Conservation (phyloP, 345 rosid species). For the Hibiscus mutabilis region DNA sequence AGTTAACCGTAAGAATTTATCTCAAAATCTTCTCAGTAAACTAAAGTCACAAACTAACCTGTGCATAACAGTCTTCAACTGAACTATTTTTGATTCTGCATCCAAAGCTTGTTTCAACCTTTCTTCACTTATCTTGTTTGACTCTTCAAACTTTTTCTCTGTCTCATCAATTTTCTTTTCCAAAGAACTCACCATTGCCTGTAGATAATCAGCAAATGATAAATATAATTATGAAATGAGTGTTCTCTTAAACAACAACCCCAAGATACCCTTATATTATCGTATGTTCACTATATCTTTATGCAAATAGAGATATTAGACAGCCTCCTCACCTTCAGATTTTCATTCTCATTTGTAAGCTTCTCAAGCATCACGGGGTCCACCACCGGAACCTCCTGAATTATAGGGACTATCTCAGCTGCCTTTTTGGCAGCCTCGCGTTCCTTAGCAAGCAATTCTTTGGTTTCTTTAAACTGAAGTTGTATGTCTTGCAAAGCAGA, state of each 20-base stretch:
- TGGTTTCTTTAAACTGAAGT: conserved; percentile 77
- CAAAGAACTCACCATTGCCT: conserved; percentile 74
- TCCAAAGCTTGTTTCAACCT: conserved; percentile 90
- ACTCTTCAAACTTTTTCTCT: conserved; percentile 75
- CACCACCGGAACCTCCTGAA: conserved; percentile 83
- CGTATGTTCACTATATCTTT: neutral
- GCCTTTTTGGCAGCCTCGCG: conserved; percentile 62
- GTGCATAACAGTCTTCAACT: conserved; percentile 84
- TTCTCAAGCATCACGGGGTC: conserved; percentile 68
- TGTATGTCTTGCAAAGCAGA: conserved; percentile 77
- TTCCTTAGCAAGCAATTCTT: conserved; percentile 67
- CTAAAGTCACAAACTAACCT: conserved; percentile 39
- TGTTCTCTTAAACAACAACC: conserved; percentile 11
- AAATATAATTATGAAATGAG: neutral
- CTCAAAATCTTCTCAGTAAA: neutral
- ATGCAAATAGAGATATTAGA: conserved; percentile 11
- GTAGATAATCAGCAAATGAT: conserved; percentile 25
- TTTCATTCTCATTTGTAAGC: conserved; percentile 81
- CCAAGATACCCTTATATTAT: conserved; percentile 8
- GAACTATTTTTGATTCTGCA: conserved; percentile 79
- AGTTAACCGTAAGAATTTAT: neutral
- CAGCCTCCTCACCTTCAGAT: conserved; percentile 61
- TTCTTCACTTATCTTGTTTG: conserved; percentile 73
- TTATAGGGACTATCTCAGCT: conserved; percentile 60
- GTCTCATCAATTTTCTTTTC: conserved; percentile 88